phyloP scores from a whole-genome alignment of 208 protist species.

The Trypanosoma boissoni region DNA sequence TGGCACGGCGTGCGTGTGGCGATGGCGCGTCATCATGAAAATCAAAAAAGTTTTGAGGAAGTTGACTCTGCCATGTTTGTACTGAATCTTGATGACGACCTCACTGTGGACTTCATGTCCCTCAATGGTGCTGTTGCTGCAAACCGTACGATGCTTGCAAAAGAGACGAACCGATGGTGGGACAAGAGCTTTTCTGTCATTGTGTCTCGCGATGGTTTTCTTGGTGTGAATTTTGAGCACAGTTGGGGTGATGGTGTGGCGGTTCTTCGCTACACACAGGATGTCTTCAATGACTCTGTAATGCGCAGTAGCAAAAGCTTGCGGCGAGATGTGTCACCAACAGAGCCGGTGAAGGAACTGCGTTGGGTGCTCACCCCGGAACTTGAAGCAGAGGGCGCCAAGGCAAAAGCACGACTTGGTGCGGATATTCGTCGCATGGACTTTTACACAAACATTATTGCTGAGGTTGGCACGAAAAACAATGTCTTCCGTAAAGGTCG shows the following conservation, averaged over 20 bases:
- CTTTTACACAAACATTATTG: slow-evolving; percentile 33
- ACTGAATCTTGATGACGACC: slow-evolving; percentile 70
- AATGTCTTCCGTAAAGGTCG: slow-evolving; percentile 3
- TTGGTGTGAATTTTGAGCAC: slow-evolving; percentile 72
- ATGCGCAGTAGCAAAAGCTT: slow-evolving; percentile 28
- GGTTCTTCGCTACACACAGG: slow-evolving; percentile 66
- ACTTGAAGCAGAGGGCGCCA: slow-evolving; percentile 30
- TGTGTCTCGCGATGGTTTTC: slow-evolving; percentile 44
- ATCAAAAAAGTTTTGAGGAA: slow-evolving; percentile 54
- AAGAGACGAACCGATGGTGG: slow-evolving; percentile 74
- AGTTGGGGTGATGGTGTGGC: slow-evolving; percentile 71
- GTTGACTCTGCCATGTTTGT: slow-evolving; percentile 85
- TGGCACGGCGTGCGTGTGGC: slow-evolving; percentile 59
- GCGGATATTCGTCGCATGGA: slow-evolving; percentile 49
- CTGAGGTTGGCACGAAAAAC: slow-evolving; percentile 14
- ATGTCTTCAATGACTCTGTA: slow-evolving; percentile 58
- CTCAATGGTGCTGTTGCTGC: slow-evolving; percentile 33
- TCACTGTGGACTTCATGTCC: slow-evolving; percentile 31
- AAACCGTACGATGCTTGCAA: slow-evolving; percentile 31
- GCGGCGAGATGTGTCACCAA: slow-evolving; percentile 17
- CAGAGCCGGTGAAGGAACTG: slow-evolving; percentile 39
- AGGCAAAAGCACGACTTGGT: slow-evolving; percentile 27
- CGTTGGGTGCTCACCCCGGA: slow-evolving; percentile 46
- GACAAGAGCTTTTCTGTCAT: slow-evolving; percentile 88
- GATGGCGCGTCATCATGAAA: slow-evolving; percentile 53